Evolutionary conservation across 768 basidiomycete genomes (phyloP).

Genomic region (Pisolithus sp.): DNA sequence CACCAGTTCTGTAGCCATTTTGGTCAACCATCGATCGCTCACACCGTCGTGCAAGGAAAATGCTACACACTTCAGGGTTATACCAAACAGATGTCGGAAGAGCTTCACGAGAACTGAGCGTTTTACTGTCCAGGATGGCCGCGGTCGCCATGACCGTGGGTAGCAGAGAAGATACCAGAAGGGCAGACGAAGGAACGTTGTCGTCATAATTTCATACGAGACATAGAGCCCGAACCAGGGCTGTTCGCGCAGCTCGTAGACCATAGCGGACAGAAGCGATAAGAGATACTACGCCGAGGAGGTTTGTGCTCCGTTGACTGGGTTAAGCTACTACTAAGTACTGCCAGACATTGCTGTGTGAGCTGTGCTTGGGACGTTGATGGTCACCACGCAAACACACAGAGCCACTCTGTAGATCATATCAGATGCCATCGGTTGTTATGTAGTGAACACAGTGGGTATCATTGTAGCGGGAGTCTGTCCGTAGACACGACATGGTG

Average conservation of each 20-base stretch:
- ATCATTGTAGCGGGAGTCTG: conserved; percentile 1
- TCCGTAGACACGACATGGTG: neutral
- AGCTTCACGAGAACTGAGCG: conserved; percentile 15
- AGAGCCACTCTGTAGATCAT: too few species aligned
- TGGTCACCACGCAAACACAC: neutral
- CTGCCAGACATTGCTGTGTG: too few species aligned
- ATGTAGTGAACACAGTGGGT: neutral
- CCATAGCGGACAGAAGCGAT: neutral
- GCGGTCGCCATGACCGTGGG: conserved; percentile 18
- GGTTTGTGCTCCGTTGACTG: too few species aligned
- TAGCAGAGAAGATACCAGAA: conserved; percentile 18
- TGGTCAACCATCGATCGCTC: neutral
- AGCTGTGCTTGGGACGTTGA: neutral
- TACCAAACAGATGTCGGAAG: conserved; percentile 12
- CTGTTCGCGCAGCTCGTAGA: conserved; percentile 2
- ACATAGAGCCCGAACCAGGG: conserved; percentile 12
- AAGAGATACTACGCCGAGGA: neutral
- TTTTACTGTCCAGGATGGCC: conserved; percentile 18
- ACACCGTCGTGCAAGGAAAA: neutral
- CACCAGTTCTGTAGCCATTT: conserved; percentile 10
- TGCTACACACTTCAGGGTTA: conserved; percentile 16
- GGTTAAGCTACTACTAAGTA: too few species aligned
- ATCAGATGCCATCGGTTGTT: neutral
- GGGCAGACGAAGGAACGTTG: conserved; percentile 16
- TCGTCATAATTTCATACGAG: conserved; percentile 16